Evolutionary conservation across 1,284 basidiomycete genomes (phyloP).

Genomic region (Ceratobasidium sp.): DNA sequence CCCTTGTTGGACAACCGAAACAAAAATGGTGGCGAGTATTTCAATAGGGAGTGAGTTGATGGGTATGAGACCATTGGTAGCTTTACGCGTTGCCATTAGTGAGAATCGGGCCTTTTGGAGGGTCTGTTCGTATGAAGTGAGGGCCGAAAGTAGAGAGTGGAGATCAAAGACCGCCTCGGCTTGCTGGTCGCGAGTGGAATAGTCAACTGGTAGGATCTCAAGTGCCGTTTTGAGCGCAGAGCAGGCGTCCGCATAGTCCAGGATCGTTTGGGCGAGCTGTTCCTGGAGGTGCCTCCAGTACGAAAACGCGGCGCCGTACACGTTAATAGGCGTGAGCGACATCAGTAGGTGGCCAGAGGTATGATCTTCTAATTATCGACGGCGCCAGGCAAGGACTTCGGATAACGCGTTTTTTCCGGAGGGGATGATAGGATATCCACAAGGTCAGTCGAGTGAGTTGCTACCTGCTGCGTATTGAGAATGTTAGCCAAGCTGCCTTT

Average conservation of each 20-base stretch:
- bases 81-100: not conserved
- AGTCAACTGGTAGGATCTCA: not conserved
- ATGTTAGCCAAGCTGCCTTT: too few relatives aligned
- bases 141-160: not conserved
- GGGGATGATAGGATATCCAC: too few relatives aligned
- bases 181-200: not conserved
- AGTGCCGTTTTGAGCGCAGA: not conserved
- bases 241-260: slow-evolving; percentile 7
- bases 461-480: too few relatives aligned
- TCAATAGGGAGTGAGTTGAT: slow-evolving; percentile 12
- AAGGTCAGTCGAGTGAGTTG: too few relatives aligned
- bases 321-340: not conserved
- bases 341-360: not conserved
- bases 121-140: not conserved
- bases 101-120: not conserved
- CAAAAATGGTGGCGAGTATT: not conserved
- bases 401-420: too few relatives aligned
- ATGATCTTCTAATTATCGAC: too few relatives aligned
- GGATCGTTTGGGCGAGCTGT: not conserved
- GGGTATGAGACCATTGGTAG: not conserved
- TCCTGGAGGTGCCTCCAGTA: not conserved
- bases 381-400: too few relatives aligned
- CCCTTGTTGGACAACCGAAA: not conserved
- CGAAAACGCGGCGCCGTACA: not conserved
- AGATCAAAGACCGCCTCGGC: not conserved